Conservation (phyloP, 108 stramenopile species). For the Epipyxis sp. region DNA sequence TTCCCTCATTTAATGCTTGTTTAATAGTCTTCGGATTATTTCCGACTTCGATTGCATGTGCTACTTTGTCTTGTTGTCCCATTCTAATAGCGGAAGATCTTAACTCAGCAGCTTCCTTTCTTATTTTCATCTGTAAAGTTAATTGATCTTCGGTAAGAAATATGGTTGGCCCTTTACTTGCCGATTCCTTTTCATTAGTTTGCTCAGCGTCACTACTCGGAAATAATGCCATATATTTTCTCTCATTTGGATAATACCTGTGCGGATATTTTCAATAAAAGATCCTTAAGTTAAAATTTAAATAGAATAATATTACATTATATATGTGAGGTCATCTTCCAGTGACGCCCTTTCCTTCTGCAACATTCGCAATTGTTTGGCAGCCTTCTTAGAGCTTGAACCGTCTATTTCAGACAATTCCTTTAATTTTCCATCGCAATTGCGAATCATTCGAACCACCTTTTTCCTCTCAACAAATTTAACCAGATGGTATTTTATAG, state of each 20-base stretch:
- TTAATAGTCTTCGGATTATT: neutral
- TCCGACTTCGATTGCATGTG: neutral
- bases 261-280: neutral
- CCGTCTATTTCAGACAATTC: neutral
- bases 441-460: neutral
- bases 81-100: neutral
- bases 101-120: neutral
- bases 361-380: neutral
- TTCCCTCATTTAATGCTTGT: too few relatives aligned
- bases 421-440: too few relatives aligned
- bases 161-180: neutral
- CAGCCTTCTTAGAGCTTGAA: neutral
- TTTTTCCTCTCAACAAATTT: constrained; percentile 9
- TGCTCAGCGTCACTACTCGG: neutral
- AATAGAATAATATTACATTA: constrained; percentile 9
- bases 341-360: neutral
- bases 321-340: neutral
- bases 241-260: constrained; percentile 7
- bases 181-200: neutral
- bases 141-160: neutral
- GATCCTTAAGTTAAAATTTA: neutral
- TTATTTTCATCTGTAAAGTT: neutral
- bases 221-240: constrained; percentile 1
- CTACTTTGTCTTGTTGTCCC: neutral
- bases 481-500: neutral